Conservation (phyloP, 2,329 filamentous ascomycete species). For the Epichloe gansuensis region DNA sequence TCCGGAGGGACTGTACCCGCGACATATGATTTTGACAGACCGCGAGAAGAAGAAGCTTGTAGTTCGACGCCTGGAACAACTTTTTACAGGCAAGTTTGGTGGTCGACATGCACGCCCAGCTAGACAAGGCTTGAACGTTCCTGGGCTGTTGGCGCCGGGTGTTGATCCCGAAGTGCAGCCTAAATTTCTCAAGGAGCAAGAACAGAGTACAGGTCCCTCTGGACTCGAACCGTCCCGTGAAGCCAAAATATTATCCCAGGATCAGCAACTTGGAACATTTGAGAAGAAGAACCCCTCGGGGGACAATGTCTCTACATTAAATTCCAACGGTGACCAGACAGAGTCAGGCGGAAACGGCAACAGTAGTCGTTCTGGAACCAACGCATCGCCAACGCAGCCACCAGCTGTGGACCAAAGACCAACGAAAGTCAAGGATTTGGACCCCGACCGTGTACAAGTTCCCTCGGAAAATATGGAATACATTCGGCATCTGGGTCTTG, state of each 20-base stretch:
- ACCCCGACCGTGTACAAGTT: slow-evolving; percentile 63
- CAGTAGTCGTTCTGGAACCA: slow-evolving; percentile 15
- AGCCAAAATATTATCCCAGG: slow-evolving; percentile 31
- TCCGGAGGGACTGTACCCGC: slow-evolving; percentile 53
- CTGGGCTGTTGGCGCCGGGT: slow-evolving; percentile 7
- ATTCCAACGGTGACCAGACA: slow-evolving; percentile 35
- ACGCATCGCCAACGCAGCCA: slow-evolving; percentile 27
- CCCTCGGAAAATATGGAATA: slow-evolving; percentile 70
- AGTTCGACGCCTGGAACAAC: slow-evolving; percentile 62
- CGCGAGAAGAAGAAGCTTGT: slow-evolving; percentile 65
- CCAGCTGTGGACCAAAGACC: slow-evolving; percentile 56
- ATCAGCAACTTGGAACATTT: slow-evolving; percentile 15
- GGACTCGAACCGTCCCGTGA: slow-evolving; percentile 29
- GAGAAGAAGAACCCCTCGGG: slow-evolving; percentile 29
- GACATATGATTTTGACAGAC: slow-evolving; percentile 50
- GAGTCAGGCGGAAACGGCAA: slow-evolving; percentile 27
- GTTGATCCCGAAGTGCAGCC: slow-evolving; percentile 18
- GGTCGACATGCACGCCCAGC: slow-evolving; percentile 24
- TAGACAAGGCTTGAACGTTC: slow-evolving; percentile 11
- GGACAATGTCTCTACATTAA: slow-evolving; percentile 31
- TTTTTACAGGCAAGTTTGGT: slow-evolving; percentile 61
- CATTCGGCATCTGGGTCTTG: slow-evolving; percentile 59
- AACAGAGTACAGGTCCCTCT: slow-evolving; percentile 14
- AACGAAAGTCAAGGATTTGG: slow-evolving; percentile 62
- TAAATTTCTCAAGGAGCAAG: slow-evolving; percentile 20